These are phyloP conservation scores for Lachancea sp. DNA, from an alignment of 805 yeast species.

Conservation along the genomic window DNA sequence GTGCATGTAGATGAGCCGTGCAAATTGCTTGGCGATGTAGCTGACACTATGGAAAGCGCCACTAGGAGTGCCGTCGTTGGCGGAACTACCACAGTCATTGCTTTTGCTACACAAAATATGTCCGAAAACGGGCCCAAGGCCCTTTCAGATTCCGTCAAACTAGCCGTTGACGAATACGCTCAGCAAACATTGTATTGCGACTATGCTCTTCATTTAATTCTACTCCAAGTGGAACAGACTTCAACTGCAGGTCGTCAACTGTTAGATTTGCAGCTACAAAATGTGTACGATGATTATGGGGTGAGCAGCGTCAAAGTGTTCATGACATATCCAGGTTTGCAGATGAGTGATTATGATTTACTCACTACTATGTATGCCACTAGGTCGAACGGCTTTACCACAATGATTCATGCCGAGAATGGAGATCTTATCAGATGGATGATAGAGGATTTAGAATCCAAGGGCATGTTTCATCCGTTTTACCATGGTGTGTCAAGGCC, in stretches of 20 bases:
- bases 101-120: conserved; percentile 42
- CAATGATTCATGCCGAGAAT: conserved; percentile 49
- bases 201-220: conserved; percentile 43
- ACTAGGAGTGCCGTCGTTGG: conserved; percentile 44
- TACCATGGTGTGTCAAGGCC: conserved; percentile 44
- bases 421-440: conserved; percentile 40
- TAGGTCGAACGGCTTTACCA: conserved; percentile 39
- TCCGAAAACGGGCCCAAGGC: conserved; percentile 29
- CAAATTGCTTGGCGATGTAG: conserved; percentile 31
- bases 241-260: conserved; percentile 9
- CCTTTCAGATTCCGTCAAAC: conserved; percentile 30
- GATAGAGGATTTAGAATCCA: conserved; percentile 36
- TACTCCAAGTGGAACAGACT: conserved; percentile 31
- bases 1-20: conserved; percentile 42
- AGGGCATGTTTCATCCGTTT: conserved; percentile 37
- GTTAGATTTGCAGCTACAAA: conserved; percentile 32
- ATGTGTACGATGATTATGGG: conserved; percentile 33
- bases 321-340: conserved; percentile 41
- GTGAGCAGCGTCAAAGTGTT: conserved; percentile 39
- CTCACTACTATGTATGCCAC: conserved; percentile 36
- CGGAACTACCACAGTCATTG: conserved; percentile 44
- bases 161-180: conserved; percentile 22
- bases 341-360: conserved; percentile 37
- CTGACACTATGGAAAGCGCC: conserved; percentile 41
- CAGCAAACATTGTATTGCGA: conserved; percentile 34